Percentiles rank a stretch among this genome's conserved stretches.
phyloP scores from a whole-genome alignment of 2,329 filamentous ascomycete genomes.

The Epichloe gansuensis region DNA sequence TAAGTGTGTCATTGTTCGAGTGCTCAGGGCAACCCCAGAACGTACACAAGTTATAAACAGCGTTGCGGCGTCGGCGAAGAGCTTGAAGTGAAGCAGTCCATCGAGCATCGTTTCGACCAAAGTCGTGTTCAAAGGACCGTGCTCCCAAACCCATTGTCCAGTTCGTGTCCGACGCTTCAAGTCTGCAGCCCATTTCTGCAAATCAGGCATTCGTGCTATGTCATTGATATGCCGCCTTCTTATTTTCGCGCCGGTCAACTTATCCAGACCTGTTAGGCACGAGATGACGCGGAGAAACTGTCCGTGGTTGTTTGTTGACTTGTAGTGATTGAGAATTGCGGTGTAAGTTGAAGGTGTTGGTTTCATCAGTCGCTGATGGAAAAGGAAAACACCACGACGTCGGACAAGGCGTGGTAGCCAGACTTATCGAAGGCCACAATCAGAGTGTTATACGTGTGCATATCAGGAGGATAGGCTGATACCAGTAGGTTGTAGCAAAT shows the following conservation, averaged over 20 bases:
- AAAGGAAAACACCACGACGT: conserved; percentile 41
- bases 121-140: conserved; percentile 24
- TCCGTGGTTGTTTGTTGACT: conserved; percentile 25
- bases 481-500: conserved; percentile 57
- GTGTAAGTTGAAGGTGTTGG: conserved; percentile 38
- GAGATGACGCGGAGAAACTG: conserved; percentile 33
- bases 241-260: conserved; percentile 26
- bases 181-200: conserved; percentile 19
- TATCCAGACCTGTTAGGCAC: conserved; percentile 33
- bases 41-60: conserved; percentile 29
- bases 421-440: conserved; percentile 50
- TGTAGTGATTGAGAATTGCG: conserved; percentile 40
- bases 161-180: conserved; percentile 13
- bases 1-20: conserved; percentile 22
- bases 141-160: conserved; percentile 28
- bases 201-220: conserved; percentile 13
- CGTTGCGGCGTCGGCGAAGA: conserved; percentile 30
- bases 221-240: conserved; percentile 23
- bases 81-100: conserved; percentile 35
- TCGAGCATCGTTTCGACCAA: conserved; percentile 34
- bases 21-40: conserved; percentile 21
- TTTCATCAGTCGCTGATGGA: conserved; percentile 29
- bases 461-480: conserved; percentile 47
- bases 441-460: conserved; percentile 60
- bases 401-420: conserved; percentile 36